Percentiles rank a stretch among this genome's conserved stretches.
Conservation (phyloP, 2,329 filamentous ascomycete species). For the Hymenoscyphus infarciens region DNA sequence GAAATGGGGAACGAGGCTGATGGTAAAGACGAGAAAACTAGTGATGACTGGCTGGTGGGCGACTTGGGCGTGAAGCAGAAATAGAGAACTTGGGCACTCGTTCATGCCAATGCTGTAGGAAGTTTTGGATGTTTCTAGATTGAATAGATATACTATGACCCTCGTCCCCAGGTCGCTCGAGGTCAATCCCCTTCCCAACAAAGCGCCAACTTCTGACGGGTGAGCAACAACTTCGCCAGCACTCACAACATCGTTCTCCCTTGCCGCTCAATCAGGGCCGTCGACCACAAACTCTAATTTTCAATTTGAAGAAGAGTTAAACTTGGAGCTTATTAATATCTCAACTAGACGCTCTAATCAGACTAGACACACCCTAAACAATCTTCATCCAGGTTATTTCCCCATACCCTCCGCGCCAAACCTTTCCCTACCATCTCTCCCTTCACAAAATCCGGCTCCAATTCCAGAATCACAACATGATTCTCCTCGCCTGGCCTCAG, state of each 20-base stretch:
- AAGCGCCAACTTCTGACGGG: no score
- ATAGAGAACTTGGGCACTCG: background rate
- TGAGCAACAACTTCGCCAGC: no score
- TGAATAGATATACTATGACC: no score
- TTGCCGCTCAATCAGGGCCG: no score
- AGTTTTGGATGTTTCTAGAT: background rate
- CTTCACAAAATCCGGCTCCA: conserved; percentile 39
- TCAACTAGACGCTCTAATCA: background rate
- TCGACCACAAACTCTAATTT: no score
- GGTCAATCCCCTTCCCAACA: no score
- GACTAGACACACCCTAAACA: background rate
- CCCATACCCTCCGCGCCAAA: conserved; percentile 31
- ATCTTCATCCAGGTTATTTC: conserved; percentile 35
- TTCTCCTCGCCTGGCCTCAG: conserved; percentile 36
- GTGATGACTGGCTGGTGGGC: background rate
- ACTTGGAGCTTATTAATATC: no score
- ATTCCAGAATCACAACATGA: conserved; percentile 42
- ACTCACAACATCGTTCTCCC: no score
- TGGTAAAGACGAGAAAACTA: background rate
- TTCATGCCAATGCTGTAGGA: background rate
- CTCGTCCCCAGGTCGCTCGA: no score
- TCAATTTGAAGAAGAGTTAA: no score
- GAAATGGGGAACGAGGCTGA: background rate
- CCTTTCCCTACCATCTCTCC: conserved; percentile 21
- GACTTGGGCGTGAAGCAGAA: background rate